phyloP scores from a whole-genome alignment of 441 rosid species.

The Lepidium campestre region DNA sequence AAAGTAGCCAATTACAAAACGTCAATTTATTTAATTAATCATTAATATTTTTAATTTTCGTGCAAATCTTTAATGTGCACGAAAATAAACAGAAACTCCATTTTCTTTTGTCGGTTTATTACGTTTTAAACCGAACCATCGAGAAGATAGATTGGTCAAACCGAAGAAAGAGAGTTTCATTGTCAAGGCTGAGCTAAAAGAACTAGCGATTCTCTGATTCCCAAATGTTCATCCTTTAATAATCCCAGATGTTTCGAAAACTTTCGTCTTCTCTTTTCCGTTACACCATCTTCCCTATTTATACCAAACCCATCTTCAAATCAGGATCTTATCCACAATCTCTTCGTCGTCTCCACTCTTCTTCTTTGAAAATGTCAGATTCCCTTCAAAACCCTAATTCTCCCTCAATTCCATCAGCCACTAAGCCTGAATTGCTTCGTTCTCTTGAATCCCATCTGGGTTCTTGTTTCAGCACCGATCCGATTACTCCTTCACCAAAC shows the following conservation, averaged over 20 bases:
- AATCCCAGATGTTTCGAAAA: conserved; percentile 47
- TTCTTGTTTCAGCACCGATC: conserved; percentile 41
- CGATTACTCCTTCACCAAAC: conserved; percentile 43
- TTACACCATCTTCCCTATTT: conserved; percentile 11
- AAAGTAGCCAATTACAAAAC: not conserved
- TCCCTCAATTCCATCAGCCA: conserved; percentile 34
- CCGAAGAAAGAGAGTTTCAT: not conserved
- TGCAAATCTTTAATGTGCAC: conserved; percentile 12
- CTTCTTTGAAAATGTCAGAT: conserved; percentile 44
- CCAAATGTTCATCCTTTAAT: conserved; percentile 4
- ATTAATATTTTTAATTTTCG: not conserved
- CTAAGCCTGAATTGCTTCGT: conserved; percentile 58
- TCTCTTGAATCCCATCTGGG: conserved; percentile 68
- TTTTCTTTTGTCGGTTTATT: too few species aligned
- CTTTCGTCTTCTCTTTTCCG: conserved; percentile 39
- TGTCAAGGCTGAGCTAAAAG: not conserved
- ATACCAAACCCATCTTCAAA: conserved; percentile 18
- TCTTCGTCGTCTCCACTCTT: conserved; percentile 12
- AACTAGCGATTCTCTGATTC: not conserved
- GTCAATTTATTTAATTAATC: not conserved
- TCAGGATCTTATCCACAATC: conserved; percentile 1
- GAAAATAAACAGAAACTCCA: not conserved
- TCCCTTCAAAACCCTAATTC: conserved; percentile 16
- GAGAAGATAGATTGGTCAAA: not conserved
- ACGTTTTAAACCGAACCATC: not conserved